phyloP scores from a whole-genome alignment of 164 flowering plant species.

The Nymphaea colorata region DNA sequence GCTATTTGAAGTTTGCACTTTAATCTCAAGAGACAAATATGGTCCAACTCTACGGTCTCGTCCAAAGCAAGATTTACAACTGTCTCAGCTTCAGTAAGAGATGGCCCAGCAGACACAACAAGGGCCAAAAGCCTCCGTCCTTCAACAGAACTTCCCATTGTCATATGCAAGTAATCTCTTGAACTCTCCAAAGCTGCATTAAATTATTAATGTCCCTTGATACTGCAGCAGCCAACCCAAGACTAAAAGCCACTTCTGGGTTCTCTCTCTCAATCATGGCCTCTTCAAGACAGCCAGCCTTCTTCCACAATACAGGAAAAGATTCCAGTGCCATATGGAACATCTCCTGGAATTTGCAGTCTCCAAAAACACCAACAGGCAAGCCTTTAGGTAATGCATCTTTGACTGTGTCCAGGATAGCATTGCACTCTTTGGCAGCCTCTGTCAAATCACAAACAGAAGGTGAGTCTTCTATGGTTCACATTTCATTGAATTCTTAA shows the following conservation, averaged over 20 bases:
- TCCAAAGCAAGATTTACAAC: slow-evolving; percentile 74
- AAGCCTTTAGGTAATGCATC: slow-evolving; percentile 73
- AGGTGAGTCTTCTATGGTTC: too few relatives aligned
- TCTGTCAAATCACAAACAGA: slow-evolving; percentile 21
- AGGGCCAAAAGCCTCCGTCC: slow-evolving; percentile 77
- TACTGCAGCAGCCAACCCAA: background rate
- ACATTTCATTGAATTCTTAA: too few relatives aligned
- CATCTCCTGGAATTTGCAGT: slow-evolving; percentile 79
- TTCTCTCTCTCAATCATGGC: slow-evolving; percentile 27
- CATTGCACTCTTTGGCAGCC: slow-evolving; percentile 78
- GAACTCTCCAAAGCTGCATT: slow-evolving; percentile 49
- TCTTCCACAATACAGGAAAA: slow-evolving; percentile 70
- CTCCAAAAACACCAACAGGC: slow-evolving; percentile 39
- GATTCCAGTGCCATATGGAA: slow-evolving; percentile 77
- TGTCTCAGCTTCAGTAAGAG: slow-evolving; percentile 67
- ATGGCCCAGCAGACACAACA: slow-evolving; percentile 63
- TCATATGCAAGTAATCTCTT: slow-evolving; percentile 32
- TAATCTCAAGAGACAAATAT: slow-evolving; percentile 54
- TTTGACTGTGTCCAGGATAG: slow-evolving; percentile 72
- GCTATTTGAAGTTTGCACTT: slow-evolving; percentile 76
- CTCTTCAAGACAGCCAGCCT: slow-evolving; percentile 64
- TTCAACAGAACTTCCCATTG: slow-evolving; percentile 41
- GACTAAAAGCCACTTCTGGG: background rate
- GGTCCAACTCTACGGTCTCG: slow-evolving; percentile 51
- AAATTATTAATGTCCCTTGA: slow-evolving; percentile 12